Conservation (phyloP, 768 basidiomycete species). For the Boletus edulis region DNA sequence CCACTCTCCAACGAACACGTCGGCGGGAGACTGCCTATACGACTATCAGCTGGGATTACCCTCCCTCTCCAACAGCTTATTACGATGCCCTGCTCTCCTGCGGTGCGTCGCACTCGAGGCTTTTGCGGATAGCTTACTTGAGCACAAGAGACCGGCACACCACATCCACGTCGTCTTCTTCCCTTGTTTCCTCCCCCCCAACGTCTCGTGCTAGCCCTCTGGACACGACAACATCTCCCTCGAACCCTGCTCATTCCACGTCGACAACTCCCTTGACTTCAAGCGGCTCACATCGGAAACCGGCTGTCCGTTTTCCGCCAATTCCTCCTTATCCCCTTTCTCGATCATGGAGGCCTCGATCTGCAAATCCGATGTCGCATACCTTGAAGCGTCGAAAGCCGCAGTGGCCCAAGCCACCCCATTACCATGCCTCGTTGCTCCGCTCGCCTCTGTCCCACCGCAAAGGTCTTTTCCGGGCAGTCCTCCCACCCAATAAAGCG, state of each 20-base stretch:
- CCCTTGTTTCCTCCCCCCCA: neutral
- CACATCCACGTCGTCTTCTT: neutral
- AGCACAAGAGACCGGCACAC: conserved; percentile 2
- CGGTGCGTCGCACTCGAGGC: conserved; percentile 28
- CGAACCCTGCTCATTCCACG: neutral
- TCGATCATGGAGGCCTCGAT: conserved; percentile 8
- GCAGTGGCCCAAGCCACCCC: conserved; percentile 26
- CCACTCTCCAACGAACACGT: conserved; percentile 2
- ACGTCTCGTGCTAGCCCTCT: neutral
- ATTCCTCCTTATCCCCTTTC: neutral
- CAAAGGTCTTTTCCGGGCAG: conserved; percentile 25
- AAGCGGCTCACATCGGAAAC: neutral
- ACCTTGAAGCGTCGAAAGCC: conserved; percentile 10
- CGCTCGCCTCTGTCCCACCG: conserved; percentile 24
- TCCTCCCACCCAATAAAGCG: conserved; percentile 16
- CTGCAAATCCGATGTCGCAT: conserved; percentile 5
- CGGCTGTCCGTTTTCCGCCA: neutral
- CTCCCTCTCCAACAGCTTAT: conserved; percentile 10
- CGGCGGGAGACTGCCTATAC: conserved; percentile 14
- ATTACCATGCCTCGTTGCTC: conserved; percentile 28
- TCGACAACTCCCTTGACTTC: neutral
- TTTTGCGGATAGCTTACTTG: conserved; percentile 24
- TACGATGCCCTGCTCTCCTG: conserved; percentile 22
- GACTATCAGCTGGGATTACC: conserved; percentile 22
- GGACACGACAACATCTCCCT: neutral